Evolutionary conservation across 1,284 basidiomycete species (phyloP), one percentile per base, ranked within the genome.

Genomic region (Polyporus tsugae): DNA sequence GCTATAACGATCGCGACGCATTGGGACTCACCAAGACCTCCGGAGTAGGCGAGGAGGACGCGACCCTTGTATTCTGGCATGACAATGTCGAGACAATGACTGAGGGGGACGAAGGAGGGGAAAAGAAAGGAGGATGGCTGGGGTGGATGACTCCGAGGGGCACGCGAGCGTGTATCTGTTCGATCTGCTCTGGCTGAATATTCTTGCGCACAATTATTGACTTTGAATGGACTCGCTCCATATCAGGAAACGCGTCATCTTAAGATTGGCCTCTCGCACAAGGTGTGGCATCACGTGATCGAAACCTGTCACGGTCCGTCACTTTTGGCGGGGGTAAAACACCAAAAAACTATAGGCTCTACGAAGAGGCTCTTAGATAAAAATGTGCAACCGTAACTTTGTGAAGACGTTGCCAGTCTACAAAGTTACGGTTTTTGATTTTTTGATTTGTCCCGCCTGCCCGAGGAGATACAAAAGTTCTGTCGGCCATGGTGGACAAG

Each of bases 41-140:
- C 97, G 77, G 97, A 99, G 87, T 99, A 99, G 53, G 97, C 97
- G 72, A 98, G 86, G 66, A 98, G 85, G 75, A 98, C 95, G 76
- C 95, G 95, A 75, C 95, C 95, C 77, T 88, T 87, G n/a, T 80
- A 79, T 64, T 78, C 77, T 67, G 82, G 67, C 78, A 79, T 79
- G 59, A 52, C 42, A 61, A 57, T 72, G 60, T 35, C 29, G 64
- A 53, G 63, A 19, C 42, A 33, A 58, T 49, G 29, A 22, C 36
- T 17, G 53, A 52, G 35, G 39, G 38, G 33, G 22, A 39, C 17
- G 17, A 41, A 38, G 19, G 65, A 33, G 29, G 33, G 52, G 60
- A 4, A 41, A 64, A 42, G 39, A 60, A 11, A 22, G 10, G 4
- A 25, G 10, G 22, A 25, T 4, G 25, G 22, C 22, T 25, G 11